A percentile compares a stretch with the other conserved stretches of the same genome.
phyloP scores from a whole-genome alignment of 345 rosid species.

The Draba incana region DNA sequence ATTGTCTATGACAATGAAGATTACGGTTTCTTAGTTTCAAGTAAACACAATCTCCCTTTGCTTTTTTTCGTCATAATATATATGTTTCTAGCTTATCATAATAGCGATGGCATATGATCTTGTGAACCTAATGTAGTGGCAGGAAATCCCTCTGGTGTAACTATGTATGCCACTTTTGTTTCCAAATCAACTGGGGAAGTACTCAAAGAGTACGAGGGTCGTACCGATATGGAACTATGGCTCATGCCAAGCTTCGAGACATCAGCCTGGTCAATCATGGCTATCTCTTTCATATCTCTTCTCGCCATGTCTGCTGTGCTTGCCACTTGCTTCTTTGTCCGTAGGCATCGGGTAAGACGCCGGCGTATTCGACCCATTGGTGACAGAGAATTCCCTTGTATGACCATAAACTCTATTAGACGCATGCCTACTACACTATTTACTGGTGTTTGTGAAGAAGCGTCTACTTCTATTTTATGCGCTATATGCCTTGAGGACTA shows the following conservation, averaged over 20 bases:
- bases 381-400: constrained; percentile 70
- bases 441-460: constrained; percentile 78
- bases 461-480: constrained; percentile 73
- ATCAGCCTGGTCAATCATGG: constrained; percentile 97
- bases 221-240: constrained; percentile 66
- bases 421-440: constrained; percentile 74
- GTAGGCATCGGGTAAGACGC: constrained; percentile 81
- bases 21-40: constrained; percentile 72
- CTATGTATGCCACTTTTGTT: constrained; percentile 75
- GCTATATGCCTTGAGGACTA: constrained; percentile 96
- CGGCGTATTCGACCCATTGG: constrained; percentile 48
- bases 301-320: constrained; percentile 98
- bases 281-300: constrained; percentile 83
- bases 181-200: constrained; percentile 71
- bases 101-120: constrained; percentile 15
- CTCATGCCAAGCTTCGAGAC: constrained; percentile 73
- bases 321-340: constrained; percentile 94
- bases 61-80: background rate
- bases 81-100: background rate
- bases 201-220: constrained; percentile 64
- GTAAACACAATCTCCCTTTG: constrained; percentile 46
- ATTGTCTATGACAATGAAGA: constrained; percentile 73
- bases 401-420: constrained; percentile 66
- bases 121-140: constrained; percentile 65
- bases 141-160: constrained; percentile 80